phyloP scores from a whole-genome alignment of 73 alveolate genomes.

The Paramecium primaurelia region DNA sequence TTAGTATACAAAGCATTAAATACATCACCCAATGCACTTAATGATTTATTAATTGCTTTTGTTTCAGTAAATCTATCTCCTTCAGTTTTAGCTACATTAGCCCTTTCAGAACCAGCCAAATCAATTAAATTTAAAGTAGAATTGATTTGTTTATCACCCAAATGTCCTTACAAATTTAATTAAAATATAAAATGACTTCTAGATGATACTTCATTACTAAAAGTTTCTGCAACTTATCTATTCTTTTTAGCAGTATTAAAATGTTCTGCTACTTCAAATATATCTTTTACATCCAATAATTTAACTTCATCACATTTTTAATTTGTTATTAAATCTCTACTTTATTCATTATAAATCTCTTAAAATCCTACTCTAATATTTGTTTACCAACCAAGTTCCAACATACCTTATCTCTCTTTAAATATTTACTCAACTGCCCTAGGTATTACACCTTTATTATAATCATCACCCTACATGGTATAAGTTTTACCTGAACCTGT shows the following conservation, averaged over 20 bases:
- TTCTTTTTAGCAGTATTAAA: conserved; percentile 2
- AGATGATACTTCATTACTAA: conserved; percentile 84
- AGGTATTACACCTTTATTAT: conserved; percentile 93
- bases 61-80: conserved; percentile 83
- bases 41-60: conserved; percentile 70
- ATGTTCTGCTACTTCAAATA: background rate
- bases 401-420: conserved; percentile 39
- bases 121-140: conserved; percentile 87
- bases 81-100: conserved; percentile 79
- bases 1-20: conserved; percentile 82
- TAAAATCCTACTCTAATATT: conserved; percentile 19
- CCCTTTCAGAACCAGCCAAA: conserved; percentile 87
- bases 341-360: conserved; percentile 62
- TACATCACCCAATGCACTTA: conserved; percentile 82
- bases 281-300: background rate
- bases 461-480: conserved; percentile 94
- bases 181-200: conserved; percentile 92
- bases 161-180: conserved; percentile 68
- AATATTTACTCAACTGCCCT: conserved; percentile 87
- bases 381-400: conserved; percentile 44
- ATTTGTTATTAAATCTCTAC: conserved; percentile 53
- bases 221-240: conserved; percentile 79
- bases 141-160: conserved; percentile 42
- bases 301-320: conserved; percentile 45
- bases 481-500: conserved; percentile 98